These are phyloP conservation scores for Agaricales sp. DNA, from an alignment of 1,284 basidiomycete species.

Conservation along the genomic window DNA sequence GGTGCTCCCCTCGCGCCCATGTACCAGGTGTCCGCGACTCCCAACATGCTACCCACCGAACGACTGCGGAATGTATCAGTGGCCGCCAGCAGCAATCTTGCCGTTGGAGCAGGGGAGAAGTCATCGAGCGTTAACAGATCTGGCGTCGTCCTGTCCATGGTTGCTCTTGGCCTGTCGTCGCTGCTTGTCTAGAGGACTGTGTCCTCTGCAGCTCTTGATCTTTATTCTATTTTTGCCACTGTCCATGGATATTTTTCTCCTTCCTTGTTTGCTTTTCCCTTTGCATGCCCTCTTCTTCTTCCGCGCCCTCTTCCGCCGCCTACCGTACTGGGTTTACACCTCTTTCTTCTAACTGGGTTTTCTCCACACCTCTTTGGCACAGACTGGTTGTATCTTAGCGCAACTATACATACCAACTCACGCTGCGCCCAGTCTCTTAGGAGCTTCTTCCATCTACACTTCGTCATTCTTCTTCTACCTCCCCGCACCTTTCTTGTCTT, in stretches of 20 bases:
- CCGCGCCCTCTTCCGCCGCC: not conserved
- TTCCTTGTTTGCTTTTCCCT: not conserved
- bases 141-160: not conserved
- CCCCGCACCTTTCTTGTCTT: not conserved
- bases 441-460: not conserved
- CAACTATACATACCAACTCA: not conserved
- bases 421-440: not conserved
- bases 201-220: not conserved
- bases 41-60: constrained; percentile 58
- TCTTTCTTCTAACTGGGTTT: not conserved
- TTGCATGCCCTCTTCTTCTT: not conserved
- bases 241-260: not conserved
- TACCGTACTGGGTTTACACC: not conserved
- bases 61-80: constrained; percentile 34
- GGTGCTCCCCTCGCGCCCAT: constrained; percentile 50
- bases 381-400: constrained; percentile 1
- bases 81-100: constrained; percentile 5
- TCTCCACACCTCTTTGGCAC: not conserved
- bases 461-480: not conserved
- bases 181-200: not conserved
- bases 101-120: not conserved
- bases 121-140: not conserved
- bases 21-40: constrained; percentile 45
- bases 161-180: not conserved
- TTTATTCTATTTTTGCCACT: not conserved